Base-by-base conservation (phyloP, 176 grass and related monocot genomes). In the Thalia dealbata region DNA sequence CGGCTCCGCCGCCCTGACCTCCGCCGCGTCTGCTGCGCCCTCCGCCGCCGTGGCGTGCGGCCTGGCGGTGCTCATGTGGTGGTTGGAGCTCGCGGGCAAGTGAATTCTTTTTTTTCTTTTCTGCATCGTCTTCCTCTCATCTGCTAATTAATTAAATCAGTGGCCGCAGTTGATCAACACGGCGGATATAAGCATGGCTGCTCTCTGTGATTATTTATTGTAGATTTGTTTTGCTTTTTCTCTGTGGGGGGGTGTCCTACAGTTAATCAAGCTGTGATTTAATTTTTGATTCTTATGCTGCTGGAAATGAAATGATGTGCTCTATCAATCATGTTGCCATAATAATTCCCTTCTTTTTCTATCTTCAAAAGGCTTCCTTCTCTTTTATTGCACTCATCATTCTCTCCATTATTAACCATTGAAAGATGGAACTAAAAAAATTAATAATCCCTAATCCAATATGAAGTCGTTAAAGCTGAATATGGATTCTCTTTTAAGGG, bases 1-100 rank as follows among this genome's bases (percentile, higher is more conserved):
- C 38, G 89, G 86, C 51, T 71, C 83, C 10, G 81, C 83, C 23
- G 75, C 84, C 70, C 14, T 29, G 77, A 87, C 14, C 2, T 22
- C 18, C 28, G 23, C 15, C 32, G 79, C 78, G 55, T n/a, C n/a
- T n/a, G 65, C 63, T 0, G 71, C 50, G 18, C 81, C 80, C 13
- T 14, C 81, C 3, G 62, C 29, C 26, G 63, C 50, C 21, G 12
- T 68, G 26, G 48, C 25, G 24, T 67, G 28, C 50, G 46, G 75
- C 0, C 32, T 69, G 29, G 48, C 68, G 63, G 48, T 77, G 63
- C 12, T 77, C 63, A 25, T 68, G 61, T 66, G 74, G 45, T 54
- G 45, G 46, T 55, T 77, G 50, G 63, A 77, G 10, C 19, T 77
- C 41, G 64, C 43, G 46, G 61, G 26, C 18, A 38, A 77, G 38